These are phyloP conservation scores for Ceratocystis alfenasii DNA, from an alignment of 2,329 filamentous ascomycete species.

Conservation along the genomic window DNA sequence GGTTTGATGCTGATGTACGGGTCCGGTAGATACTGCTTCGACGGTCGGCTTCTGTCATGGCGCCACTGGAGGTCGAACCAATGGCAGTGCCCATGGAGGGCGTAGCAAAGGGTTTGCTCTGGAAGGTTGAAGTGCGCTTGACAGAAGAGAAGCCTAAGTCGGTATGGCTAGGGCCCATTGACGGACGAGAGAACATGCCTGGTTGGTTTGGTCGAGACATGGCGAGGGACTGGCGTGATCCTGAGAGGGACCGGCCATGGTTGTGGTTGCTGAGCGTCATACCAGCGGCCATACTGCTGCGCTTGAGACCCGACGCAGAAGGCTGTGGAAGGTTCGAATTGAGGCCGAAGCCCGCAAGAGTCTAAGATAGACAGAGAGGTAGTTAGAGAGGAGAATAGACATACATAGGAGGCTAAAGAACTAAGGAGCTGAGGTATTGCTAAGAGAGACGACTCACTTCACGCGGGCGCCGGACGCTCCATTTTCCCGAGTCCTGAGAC, in stretches of 20 bases:
- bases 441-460: constrained; percentile 49
- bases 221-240: constrained; percentile 70
- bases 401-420: not conserved
- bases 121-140: constrained; percentile 69
- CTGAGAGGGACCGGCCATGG: constrained; percentile 68
- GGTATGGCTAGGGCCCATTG: constrained; percentile 66
- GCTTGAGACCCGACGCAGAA: constrained; percentile 78
- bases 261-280: constrained; percentile 50
- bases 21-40: constrained; percentile 72
- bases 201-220: constrained; percentile 74
- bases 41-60: constrained; percentile 43
- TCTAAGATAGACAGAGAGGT: constrained; percentile 39
- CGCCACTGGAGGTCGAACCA: constrained; percentile 23
- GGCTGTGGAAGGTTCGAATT: constrained; percentile 83
- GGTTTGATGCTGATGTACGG: constrained; percentile 55
- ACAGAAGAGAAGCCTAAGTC: constrained; percentile 74
- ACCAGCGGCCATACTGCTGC: constrained; percentile 65
- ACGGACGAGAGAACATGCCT: constrained; percentile 64
- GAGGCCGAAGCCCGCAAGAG: constrained; percentile 70
- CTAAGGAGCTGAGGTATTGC: not conserved
- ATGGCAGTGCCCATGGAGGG: constrained; percentile 37
- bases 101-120: constrained; percentile 55
- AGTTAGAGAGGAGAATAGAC: constrained; percentile 1
- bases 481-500: constrained; percentile 79
- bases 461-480: constrained; percentile 82